Conservation (phyloP, 805 yeast genomes). For the Maudiozyma pseudohumilis region DNA sequence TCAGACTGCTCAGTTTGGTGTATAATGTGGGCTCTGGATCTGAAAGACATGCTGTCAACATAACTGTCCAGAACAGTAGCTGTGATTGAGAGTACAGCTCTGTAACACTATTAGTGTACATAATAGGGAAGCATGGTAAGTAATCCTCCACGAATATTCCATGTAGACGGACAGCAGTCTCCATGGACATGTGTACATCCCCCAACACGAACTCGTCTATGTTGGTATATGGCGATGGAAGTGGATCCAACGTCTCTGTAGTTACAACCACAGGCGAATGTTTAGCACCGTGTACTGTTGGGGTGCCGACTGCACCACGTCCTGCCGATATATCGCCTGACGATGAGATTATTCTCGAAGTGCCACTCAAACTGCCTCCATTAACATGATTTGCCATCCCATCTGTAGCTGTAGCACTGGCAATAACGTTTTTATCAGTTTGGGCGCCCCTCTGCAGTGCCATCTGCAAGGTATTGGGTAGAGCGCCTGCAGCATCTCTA, state of each 20-base stretch:
- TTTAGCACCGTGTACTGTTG: neutral
- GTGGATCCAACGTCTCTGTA: constrained; percentile 22
- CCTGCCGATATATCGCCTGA: too few species aligned
- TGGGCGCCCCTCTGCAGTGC: constrained; percentile 30
- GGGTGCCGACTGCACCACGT: too few species aligned
- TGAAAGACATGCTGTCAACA: constrained; percentile 73
- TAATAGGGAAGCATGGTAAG: constrained; percentile 70
- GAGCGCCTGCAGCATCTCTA: constrained; percentile 15
- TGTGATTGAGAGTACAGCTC: constrained; percentile 79
- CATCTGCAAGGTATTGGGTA: constrained; percentile 30
- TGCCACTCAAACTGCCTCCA: neutral
- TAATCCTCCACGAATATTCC: constrained; percentile 54
- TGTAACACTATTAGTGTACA: constrained; percentile 58
- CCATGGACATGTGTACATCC: constrained; percentile 55
- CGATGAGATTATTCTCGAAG: too few species aligned
- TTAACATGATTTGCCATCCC: neutral
- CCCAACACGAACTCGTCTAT: constrained; percentile 66
- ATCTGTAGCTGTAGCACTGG: neutral
- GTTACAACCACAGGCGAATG: constrained; percentile 19
- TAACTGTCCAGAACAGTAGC: constrained; percentile 82
- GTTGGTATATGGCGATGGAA: constrained; percentile 23
- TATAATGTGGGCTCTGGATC: constrained; percentile 83
- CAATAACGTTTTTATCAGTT: neutral
- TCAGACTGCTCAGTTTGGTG: constrained; percentile 61
- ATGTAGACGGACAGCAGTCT: constrained; percentile 66